Conservation (phyloP, 257 asterid species). For the Rubia yunnanensis region DNA sequence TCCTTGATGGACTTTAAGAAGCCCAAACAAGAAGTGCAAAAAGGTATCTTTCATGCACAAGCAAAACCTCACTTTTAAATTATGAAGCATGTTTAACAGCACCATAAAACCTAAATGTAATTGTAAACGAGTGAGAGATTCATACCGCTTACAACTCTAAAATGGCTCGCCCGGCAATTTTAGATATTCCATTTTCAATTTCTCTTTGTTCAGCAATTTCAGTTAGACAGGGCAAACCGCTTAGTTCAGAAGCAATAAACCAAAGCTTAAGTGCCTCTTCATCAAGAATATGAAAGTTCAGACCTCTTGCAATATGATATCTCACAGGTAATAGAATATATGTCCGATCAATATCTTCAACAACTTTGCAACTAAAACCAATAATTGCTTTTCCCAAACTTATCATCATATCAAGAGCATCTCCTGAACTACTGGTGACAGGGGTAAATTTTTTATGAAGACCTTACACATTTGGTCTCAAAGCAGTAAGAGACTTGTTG, state of each 20-base stretch:
- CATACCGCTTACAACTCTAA: too few species aligned
- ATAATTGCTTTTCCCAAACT: conserved; percentile 83
- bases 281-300: conserved; percentile 29
- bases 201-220: too few species aligned
- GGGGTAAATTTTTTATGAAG: conserved; percentile 29
- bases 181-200: too few species aligned
- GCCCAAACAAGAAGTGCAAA: too few species aligned
- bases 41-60: too few species aligned
- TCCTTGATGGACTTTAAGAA: too few species aligned
- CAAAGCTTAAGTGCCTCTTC: conserved; percentile 46
- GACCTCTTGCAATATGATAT: conserved; percentile 31
- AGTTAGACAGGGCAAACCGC: conserved; percentile 87
- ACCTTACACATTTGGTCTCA: conserved; percentile 34
- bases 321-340: conserved; percentile 58
- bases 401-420: conserved; percentile 88
- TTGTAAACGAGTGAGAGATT: too few species aligned
- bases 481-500: conserved; percentile 26
- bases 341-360: conserved; percentile 81
- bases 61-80: too few species aligned
- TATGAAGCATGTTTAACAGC: too few species aligned
- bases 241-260: conserved; percentile 51
- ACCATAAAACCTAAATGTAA: too few species aligned
- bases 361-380: conserved; percentile 91
- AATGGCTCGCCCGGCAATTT: too few species aligned
- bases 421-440: conserved; percentile 59